Evolutionary conservation across 192 early-diverging fungal genomes (phyloP).

Genomic region (Jimgerdemannia lactiflua): DNA sequence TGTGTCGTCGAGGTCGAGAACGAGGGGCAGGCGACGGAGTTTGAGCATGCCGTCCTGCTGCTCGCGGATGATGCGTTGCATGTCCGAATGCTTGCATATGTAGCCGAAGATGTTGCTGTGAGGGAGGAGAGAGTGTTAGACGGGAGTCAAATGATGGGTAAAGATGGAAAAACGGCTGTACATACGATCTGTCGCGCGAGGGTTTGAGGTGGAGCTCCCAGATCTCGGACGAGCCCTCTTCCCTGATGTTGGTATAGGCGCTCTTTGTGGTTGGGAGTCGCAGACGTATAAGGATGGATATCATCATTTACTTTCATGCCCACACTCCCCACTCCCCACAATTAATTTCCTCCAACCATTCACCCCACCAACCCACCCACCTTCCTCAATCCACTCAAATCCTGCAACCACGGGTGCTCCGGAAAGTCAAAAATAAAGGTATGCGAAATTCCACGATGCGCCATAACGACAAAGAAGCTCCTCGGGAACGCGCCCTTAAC

Average conservation of each 20-base stretch:
- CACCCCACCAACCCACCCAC: constrained; percentile 19
- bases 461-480: constrained; percentile 59
- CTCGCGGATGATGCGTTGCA: constrained; percentile 50
- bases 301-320: background rate
- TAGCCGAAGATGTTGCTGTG: constrained; percentile 61
- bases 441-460: constrained; percentile 43
- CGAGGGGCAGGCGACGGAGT: constrained; percentile 59
- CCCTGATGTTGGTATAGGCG: constrained; percentile 45
- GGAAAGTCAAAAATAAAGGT: constrained; percentile 64
- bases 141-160: background rate
- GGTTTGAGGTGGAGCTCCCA: constrained; percentile 77
- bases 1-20: constrained; percentile 78
- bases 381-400: constrained; percentile 62
- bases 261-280: constrained; percentile 28
- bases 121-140: background rate
- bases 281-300: background rate
- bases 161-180: background rate
- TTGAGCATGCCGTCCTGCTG: constrained; percentile 45
- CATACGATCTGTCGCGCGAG: constrained; percentile 54
- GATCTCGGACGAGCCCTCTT: constrained; percentile 36
- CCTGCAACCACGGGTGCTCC: constrained; percentile 60
- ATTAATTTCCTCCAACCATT: background rate
- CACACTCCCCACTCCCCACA: background rate
- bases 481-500: constrained; percentile 43
- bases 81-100: constrained; percentile 52